phyloP scores from a whole-genome alignment of 169 alveolate genomes.

The Plasmodium fragile region DNA sequence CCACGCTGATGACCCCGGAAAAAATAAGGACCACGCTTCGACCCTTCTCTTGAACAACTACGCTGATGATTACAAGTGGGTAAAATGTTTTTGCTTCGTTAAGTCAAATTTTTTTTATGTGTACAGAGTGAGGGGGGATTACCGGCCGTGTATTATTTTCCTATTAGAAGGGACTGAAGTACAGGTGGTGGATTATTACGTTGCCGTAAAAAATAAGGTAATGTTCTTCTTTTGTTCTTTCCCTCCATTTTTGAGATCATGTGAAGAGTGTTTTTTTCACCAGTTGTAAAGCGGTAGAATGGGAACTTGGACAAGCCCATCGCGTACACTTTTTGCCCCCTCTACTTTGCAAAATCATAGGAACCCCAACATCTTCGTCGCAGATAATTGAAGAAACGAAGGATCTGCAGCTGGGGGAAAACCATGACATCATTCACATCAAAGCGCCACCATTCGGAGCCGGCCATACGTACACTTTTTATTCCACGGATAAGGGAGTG shows the following conservation, averaged over 20 bases:
- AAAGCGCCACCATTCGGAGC: background rate
- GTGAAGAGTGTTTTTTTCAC: background rate
- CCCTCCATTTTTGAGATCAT: background rate
- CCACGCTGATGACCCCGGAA: background rate
- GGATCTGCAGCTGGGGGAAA: slow-evolving; percentile 9
- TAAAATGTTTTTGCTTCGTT: slow-evolving; percentile 40
- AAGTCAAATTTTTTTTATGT: slow-evolving; percentile 58
- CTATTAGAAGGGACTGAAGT: slow-evolving; percentile 37
- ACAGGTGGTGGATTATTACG: slow-evolving; percentile 27
- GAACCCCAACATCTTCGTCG: background rate
- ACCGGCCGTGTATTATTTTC: slow-evolving; percentile 29
- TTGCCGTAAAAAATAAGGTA: slow-evolving; percentile 60
- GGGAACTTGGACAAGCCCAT: background rate
- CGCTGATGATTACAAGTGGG: slow-evolving; percentile 23
- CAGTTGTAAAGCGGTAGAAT: background rate
- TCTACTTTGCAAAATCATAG: background rate
- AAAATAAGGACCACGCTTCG: background rate
- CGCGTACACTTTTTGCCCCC: background rate
- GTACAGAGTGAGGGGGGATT: slow-evolving; percentile 37
- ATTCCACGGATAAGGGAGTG: slow-evolving; percentile 8
- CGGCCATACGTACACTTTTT: slow-evolving; percentile 15
- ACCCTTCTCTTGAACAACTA: background rate
- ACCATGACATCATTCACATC: slow-evolving; percentile 59
- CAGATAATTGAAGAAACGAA: slow-evolving; percentile 31
- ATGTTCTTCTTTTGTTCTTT: background rate